Evolutionary conservation across 176 grass and related monocot genomes (phyloP).

Genomic region (Aegilops speltoides): DNA sequence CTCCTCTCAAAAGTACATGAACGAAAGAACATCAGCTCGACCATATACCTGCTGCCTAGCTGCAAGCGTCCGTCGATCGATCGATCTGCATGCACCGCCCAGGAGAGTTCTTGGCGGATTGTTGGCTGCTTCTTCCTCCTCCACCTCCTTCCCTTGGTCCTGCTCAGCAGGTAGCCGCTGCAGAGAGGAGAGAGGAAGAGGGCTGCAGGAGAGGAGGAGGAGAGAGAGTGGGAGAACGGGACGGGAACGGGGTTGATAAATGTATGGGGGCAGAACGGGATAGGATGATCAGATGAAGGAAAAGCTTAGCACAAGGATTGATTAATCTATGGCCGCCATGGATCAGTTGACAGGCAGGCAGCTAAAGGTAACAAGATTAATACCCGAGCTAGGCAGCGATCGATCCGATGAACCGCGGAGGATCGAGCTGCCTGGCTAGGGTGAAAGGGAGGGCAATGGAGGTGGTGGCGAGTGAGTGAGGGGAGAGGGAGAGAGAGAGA

Average conservation of each 20-base stretch:
- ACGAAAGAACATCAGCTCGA: too few species aligned
- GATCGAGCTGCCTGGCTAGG: background rate
- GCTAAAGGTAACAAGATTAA: background rate
- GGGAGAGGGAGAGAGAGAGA: background rate
- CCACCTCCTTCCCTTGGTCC: background rate
- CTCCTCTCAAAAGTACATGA: background rate
- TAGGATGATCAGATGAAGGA: background rate
- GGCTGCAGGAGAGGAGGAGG: background rate
- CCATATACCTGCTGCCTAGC: constrained; percentile 19
- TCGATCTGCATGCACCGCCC: background rate
- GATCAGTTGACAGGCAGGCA: background rate
- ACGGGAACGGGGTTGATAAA: constrained; percentile 41
- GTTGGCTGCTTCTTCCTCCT: background rate
- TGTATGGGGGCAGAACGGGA: constrained; percentile 25
- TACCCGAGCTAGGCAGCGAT: background rate
- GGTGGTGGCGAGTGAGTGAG: background rate
- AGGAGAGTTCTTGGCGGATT: background rate
- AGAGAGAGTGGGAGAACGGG: constrained; percentile 22
- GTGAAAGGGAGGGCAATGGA: constrained; percentile 1
- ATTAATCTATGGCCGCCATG: constrained; percentile 29
- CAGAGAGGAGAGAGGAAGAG: background rate
- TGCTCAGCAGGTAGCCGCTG: background rate
- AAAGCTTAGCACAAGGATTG: background rate
- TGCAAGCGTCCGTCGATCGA: background rate
- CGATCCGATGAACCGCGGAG: background rate